Evolutionary conservation across 768 basidiomycete species (phyloP), one percentile per base, ranked within the genome.

Genomic region (Macrolepiota dolichaula): DNA sequence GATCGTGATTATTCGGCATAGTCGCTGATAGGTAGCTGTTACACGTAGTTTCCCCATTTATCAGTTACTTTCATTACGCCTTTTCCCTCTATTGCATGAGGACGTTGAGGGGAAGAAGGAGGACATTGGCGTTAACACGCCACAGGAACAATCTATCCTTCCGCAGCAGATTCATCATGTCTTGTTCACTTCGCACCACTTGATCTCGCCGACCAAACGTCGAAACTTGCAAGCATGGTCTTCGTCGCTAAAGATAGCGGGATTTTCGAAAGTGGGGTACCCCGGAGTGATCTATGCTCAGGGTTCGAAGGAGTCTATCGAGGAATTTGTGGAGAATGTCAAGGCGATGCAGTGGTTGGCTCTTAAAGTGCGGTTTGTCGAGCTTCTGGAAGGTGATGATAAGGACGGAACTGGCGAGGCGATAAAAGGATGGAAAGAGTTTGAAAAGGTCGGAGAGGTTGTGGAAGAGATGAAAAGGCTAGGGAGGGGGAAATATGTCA

Each of bases 321-420:
- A 86, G 66, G 84, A 86, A 64, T 90, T 90, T 64, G 81, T 88
- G 1, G 73, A 69, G 19, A 87, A 86, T 55, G 81, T 91, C 57
- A 89, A 87, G 68, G 79, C 76, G 19, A 89, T 91, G 89, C 87
- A 91, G 66, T 92, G 90, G 91, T 75, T 91, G 0, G 89, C 89
- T 10, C 71, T 91, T 63, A 77, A 81, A 57, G 72, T 88, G 4
- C 72, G 89, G 24, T 87, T 89, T 65, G 68, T 85, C 19, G 86
- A 88, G 65, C 73, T 79, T 12, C 42, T 81, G 4, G 64, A 60
- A 27, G 42, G 22, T n/a, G 13, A 25, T 10, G 38, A 36, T 25
- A 36, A 24, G 19, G 53, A 10, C 4, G 25, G 51, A 15, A n/a
- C 37, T 32, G 50, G 29, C 11, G 42, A 61, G 29, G 36, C 53